Evolutionary conservation across 169 alveolate genomes (phyloP).

Genomic region (Eimeria mitis): DNA sequence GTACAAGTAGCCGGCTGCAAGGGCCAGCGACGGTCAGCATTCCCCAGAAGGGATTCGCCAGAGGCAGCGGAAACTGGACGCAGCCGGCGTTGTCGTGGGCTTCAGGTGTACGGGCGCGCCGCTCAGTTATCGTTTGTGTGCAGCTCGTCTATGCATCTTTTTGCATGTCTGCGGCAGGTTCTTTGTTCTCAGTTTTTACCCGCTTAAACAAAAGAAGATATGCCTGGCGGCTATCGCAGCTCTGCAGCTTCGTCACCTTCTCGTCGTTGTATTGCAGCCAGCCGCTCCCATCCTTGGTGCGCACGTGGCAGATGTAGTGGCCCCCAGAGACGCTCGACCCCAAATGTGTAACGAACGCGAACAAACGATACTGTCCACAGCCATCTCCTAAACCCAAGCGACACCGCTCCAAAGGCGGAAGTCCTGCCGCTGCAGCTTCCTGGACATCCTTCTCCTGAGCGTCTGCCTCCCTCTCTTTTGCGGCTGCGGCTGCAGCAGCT

Average conservation of each 20-base stretch:
- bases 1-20: not conserved
- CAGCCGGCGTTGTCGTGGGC: not conserved
- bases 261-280: constrained; percentile 80
- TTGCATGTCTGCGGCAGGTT: not conserved
- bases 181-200: not conserved
- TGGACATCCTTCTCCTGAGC: constrained; percentile 20
- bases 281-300: constrained; percentile 84
- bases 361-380: constrained; percentile 87
- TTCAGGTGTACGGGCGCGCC: not conserved
- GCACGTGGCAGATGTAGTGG: constrained; percentile 92
- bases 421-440: constrained; percentile 35
- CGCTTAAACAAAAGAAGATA: constrained; percentile 34
- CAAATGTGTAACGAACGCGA: constrained; percentile 91
- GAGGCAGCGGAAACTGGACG: not conserved
- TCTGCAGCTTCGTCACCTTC: constrained; percentile 45
- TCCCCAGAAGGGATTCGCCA: not conserved
- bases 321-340: constrained; percentile 93
- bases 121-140: not conserved
- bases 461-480: constrained; percentile 2
- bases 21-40: not conserved
- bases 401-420: constrained; percentile 44
- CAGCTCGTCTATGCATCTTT: not conserved
- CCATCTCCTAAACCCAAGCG: constrained; percentile 49
- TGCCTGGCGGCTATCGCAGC: constrained; percentile 49
- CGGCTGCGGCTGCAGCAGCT: constrained; percentile 42